Evolutionary conservation across 371 early-diverging fungal genomes (phyloP).

Genomic region (Rhizopus sp.): DNA sequence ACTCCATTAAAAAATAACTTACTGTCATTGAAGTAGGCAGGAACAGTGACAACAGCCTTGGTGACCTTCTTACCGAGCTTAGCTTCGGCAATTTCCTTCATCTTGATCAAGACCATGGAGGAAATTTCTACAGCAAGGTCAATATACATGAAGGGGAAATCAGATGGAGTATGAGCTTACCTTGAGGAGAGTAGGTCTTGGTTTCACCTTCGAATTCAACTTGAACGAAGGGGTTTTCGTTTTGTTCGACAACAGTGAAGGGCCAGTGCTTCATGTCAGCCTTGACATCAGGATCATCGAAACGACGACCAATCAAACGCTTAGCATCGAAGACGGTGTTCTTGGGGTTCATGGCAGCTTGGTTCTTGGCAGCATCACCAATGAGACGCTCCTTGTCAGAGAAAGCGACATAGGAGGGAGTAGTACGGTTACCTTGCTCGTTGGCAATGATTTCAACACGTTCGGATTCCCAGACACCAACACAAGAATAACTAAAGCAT

Average conservation of each 20-base stretch:
- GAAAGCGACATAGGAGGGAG: conserved; percentile 97
- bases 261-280: conserved; percentile 81
- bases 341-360: conserved; percentile 82
- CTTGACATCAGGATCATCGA: conserved; percentile 79
- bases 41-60: conserved; percentile 82
- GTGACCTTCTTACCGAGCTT: conserved; percentile 79
- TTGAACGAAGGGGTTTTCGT: conserved; percentile 92
- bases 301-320: conserved; percentile 92
- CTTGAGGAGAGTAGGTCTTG: conserved; percentile 84
- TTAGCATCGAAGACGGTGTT: conserved; percentile 92
- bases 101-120: conserved; percentile 85
- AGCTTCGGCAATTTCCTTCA: conserved; percentile 92
- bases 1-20: conserved; percentile 2
- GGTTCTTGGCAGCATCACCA: conserved; percentile 93
- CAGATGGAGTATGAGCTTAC: conserved; percentile 2
- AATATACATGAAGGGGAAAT: neutral
- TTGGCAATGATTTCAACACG: conserved; percentile 86
- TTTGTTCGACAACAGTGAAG: conserved; percentile 81
- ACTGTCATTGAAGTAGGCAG: conserved; percentile 77
- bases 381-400: conserved; percentile 88
- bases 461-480: conserved; percentile 63
- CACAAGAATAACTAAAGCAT: conserved; percentile 85
- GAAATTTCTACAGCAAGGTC: conserved; percentile 67
- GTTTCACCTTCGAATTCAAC: conserved; percentile 56
- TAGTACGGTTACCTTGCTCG: conserved; percentile 94